Conservation (phyloP, 768 basidiomycete species). For the Brasilioporus rufonigricans region DNA sequence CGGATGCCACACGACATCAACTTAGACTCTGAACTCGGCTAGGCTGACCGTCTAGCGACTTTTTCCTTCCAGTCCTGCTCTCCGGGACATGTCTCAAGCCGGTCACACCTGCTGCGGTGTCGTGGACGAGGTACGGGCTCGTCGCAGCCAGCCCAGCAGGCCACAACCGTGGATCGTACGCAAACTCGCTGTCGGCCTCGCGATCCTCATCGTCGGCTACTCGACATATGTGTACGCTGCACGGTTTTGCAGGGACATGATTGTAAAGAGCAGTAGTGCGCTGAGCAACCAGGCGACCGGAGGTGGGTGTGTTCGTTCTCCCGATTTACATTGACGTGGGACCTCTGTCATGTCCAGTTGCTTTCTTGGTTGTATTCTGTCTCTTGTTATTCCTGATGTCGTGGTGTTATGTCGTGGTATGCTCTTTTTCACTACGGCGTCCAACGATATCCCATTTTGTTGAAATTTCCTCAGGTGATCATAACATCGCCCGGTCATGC, state of each 20-base stretch:
- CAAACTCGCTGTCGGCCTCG: constrained; percentile 64
- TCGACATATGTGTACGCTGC: constrained; percentile 77
- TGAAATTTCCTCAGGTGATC: constrained; percentile 60
- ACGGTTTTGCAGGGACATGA: constrained; percentile 67
- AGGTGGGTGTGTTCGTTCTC: constrained; percentile 50
- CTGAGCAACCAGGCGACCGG: constrained; percentile 53
- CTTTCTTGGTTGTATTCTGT: constrained; percentile 59
- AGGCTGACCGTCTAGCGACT: not conserved
- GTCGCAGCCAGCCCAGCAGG: constrained; percentile 38
- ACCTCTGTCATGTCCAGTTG: constrained; percentile 45
- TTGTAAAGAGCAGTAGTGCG: constrained; percentile 43
- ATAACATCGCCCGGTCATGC: constrained; percentile 70
- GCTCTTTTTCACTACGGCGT: constrained; percentile 16
- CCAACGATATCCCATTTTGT: not conserved
- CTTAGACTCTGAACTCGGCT: constrained; percentile 4
- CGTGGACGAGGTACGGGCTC: constrained; percentile 47
- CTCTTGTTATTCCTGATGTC: constrained; percentile 66
- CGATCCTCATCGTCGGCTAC: constrained; percentile 62
- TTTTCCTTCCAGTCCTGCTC: no score
- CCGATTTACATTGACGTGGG: constrained; percentile 2
- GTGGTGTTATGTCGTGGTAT: constrained; percentile 78
- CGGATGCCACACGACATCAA: constrained; percentile 12
- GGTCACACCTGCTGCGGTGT: constrained; percentile 45
- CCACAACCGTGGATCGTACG: constrained; percentile 73
- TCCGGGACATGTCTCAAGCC: constrained; percentile 16